phyloP scores from a whole-genome alignment of 352 stramenopile species.

The Phytophthora idaei region DNA sequence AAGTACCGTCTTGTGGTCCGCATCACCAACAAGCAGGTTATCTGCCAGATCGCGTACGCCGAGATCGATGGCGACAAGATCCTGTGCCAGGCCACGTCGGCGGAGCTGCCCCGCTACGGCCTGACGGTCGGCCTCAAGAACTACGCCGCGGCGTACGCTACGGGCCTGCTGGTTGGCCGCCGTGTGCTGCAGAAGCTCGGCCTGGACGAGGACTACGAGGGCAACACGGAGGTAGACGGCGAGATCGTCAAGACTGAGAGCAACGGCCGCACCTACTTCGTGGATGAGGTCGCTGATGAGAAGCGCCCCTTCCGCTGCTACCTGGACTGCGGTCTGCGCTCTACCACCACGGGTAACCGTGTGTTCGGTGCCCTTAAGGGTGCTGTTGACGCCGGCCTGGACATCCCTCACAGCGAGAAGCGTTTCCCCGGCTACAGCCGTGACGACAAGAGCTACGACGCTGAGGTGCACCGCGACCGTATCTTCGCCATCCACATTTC shows the following conservation, averaged over 20 bases:
- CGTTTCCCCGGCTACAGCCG: constrained; percentile 99
- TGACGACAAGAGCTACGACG: constrained; percentile 99
- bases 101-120: constrained; percentile 97
- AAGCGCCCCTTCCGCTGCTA: constrained; percentile 98
- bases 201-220: constrained; percentile 98
- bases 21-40: constrained; percentile 97
- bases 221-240: constrained; percentile 96
- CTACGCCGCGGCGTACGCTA: constrained; percentile 99
- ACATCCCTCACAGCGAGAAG: constrained; percentile 99
- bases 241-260: constrained; percentile 95
- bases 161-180: constrained; percentile 93
- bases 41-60: constrained; percentile 99
- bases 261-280: constrained; percentile 98
- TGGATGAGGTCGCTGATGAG: constrained; percentile 98
- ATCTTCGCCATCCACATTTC: constrained; percentile 98
- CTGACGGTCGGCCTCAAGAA: constrained; percentile 98
- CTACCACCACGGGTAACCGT: constrained; percentile 97
- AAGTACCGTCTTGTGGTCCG: constrained; percentile 98
- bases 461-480: constrained; percentile 96
- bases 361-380: constrained; percentile 99
- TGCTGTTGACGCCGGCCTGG: constrained; percentile 97
- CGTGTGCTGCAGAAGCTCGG: constrained; percentile 98
- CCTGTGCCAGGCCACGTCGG: constrained; percentile 92
- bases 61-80: constrained; percentile 99
- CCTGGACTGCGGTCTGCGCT: constrained; percentile 97